Conservation (phyloP, 257 asterid species). For the Solanum sejunctum region DNA sequence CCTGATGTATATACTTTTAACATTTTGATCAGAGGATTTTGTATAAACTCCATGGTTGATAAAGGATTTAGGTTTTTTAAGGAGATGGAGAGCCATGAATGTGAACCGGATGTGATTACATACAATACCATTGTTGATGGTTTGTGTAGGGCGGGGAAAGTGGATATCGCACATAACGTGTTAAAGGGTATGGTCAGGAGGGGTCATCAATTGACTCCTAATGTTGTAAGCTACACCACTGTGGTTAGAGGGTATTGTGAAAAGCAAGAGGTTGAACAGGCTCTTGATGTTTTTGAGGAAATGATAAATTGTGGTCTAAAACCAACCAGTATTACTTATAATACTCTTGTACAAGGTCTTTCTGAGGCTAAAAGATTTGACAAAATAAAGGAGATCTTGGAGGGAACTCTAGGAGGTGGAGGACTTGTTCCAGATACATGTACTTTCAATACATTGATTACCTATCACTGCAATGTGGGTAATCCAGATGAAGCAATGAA, state of each 20-base stretch:
- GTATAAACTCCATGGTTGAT: slow-evolving; percentile 59
- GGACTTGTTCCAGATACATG: slow-evolving; percentile 61
- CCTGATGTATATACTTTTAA: slow-evolving; percentile 72
- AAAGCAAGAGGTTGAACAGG: slow-evolving; percentile 41
- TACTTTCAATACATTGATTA: slow-evolving; percentile 66
- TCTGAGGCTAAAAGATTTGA: slow-evolving; percentile 45
- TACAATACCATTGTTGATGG: slow-evolving; percentile 77
- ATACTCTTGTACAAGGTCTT: slow-evolving; percentile 67
- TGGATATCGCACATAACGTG: slow-evolving; percentile 50
- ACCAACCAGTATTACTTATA: slow-evolving; percentile 51
- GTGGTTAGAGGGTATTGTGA: slow-evolving; percentile 81
- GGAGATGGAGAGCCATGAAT: slow-evolving; percentile 55
- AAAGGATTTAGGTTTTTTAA: slow-evolving; percentile 62
- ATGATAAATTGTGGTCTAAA: slow-evolving; percentile 39
- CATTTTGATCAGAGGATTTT: slow-evolving; percentile 65
- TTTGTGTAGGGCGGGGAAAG: slow-evolving; percentile 68
- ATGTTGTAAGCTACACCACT: slow-evolving; percentile 68
- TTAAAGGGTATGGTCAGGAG: slow-evolving; percentile 50
- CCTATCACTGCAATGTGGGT: slow-evolving; percentile 39
- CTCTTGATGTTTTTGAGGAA: slow-evolving; percentile 39
- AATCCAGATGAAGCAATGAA: slow-evolving; percentile 43
- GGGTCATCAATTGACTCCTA: slow-evolving; percentile 48
- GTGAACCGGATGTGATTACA: slow-evolving; percentile 53
- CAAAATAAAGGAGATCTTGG: slow-evolving; percentile 40
- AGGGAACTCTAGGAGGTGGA: slow-evolving; percentile 13